Evolutionary conservation across 129 eudicot genomes (phyloP), one percentile per base, ranked within the genome.

Genomic region (Artemisia annua): DNA sequence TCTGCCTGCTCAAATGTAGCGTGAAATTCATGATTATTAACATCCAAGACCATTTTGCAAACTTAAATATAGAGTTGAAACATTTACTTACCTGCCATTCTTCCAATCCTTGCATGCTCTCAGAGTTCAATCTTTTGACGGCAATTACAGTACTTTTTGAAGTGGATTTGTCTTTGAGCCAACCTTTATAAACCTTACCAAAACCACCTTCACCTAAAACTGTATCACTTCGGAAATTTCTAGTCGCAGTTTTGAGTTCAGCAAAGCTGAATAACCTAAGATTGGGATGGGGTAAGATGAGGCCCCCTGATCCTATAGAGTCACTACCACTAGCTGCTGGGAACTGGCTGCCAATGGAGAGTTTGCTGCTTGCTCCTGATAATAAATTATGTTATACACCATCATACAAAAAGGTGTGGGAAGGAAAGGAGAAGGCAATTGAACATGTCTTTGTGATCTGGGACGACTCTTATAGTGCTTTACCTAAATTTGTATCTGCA

Each of bases 161-260:
- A 57, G 46, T 71, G 10, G 75, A 11, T n/a, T 79, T 85, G 53
- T 79, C 83, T 15, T 85, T 86, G 53, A 85, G 79, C 89, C 89
- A 85, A n/a, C 84, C 89, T 55, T 82, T 85, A 71, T 85, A 79
- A 60, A 85, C 89, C 71, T 78, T 85, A 44, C 89, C 89, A 53
- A 85, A 82, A 35, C 89, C 89, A 14, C 89, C 89, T 73, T 85
- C 89, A 1, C 89, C 89, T 75, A 85, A 72, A 53, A 85, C 75
- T 3, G 84, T 79, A 75, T 85, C 89, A 28, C 57, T 51, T 66
- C 85, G 69, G 52, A 85, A 85, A 48, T 75, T 85, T 79, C 84
- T 71, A 18, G 86, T 79, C 15, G 89, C 89, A 5, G 59, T 26
- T 78, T 79, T 85, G 51, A 85, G 84, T 71, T 85, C 89, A 49